Base-by-base conservation (phyloP, 495 filamentous ascomycete genomes). In the Zalerion maritima region DNA sequence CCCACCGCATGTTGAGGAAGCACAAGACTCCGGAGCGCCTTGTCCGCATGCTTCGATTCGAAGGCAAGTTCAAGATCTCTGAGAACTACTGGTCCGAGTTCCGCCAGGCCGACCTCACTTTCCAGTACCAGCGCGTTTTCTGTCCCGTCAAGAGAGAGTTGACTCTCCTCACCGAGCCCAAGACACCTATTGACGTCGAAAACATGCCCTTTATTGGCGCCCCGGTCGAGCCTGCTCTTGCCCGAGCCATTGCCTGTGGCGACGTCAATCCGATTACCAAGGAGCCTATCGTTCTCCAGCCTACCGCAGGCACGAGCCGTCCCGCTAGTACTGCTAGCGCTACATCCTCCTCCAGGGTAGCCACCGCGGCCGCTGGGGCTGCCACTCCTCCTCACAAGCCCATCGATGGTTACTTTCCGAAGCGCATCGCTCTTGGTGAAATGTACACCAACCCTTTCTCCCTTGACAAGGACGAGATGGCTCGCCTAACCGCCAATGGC, bases 181-280 rank as follows among this genome's bases (percentile, higher is more conserved):
- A 71, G 1, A 44, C 60, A 8, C 67, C 68, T 11, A 37, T 82
- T 4, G 64, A 75, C 11, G 47, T 71, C 6, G 68, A 70, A 6
- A 63, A 75, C 2, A 66, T 96, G 50, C 62, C 75, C 0, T 94
- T 77, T 37, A 83, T 96, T 44, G 89, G 89, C 7, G 55, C 57
- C 12, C 63, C 73, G 33, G 67, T 86, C 14, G 74, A 80, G 18
- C 56, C 67, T 3, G 58, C 73, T 21, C 49, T 83, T 41, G 85
- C 89, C 2, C 55, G 62, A 37, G 73, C 73, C 3, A 78, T 99
- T 32, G 81, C 87, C n/a, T 47, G 38, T 8, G 89, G 89, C 14
- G 80, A 94, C 36, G 52, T 94, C 16, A 75, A 96, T 49, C 89
- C 89, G 10, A 85, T 83, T 35, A 91, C 83, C 10, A 94, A 93